These are phyloP conservation scores for Cymodocea nodosa DNA, from an alignment of 116 monocot genomes.

Conservation along the genomic window DNA sequence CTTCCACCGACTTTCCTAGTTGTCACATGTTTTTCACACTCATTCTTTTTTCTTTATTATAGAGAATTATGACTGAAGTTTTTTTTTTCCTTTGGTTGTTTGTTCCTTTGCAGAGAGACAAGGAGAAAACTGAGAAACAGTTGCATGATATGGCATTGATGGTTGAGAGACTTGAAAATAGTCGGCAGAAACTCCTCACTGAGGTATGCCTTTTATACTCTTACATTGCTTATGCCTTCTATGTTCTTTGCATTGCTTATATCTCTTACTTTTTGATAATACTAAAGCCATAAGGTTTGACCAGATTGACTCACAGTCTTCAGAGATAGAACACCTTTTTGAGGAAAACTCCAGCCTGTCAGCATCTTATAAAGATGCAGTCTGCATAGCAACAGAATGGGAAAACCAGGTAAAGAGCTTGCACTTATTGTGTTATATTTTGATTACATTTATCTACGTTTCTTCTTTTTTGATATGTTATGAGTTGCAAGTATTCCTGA, in stretches of 20 bases:
- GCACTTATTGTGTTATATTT: neutral
- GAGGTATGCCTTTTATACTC: conserved; percentile 40
- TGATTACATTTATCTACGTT: neutral
- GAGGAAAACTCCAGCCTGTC: conserved; percentile 82
- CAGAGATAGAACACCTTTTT: conserved; percentile 94
- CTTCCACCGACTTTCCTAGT: no score
- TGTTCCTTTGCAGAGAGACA: conserved; percentile 44
- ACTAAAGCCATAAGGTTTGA: neutral
- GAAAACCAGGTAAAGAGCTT: conserved; percentile 56
- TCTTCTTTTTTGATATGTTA: no score
- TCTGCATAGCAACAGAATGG: conserved; percentile 52
- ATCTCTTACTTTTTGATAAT: neutral
- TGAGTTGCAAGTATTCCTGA: no score
- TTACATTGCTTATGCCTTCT: neutral
- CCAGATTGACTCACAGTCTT: conserved; percentile 97
- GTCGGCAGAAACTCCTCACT: conserved; percentile 75
- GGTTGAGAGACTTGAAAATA: conserved; percentile 91
- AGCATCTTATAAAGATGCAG: conserved; percentile 53
- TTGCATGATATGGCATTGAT: conserved; percentile 93
- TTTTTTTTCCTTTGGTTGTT: neutral
- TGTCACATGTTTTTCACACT: no score
- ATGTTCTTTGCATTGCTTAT: neutral
- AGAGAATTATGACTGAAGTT: no score
- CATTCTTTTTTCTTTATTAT: no score
- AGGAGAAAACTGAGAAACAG: conserved; percentile 75